Base-by-base conservation (phyloP, 768 basidiomycete species). In the Termitomyces sp. region DNA sequence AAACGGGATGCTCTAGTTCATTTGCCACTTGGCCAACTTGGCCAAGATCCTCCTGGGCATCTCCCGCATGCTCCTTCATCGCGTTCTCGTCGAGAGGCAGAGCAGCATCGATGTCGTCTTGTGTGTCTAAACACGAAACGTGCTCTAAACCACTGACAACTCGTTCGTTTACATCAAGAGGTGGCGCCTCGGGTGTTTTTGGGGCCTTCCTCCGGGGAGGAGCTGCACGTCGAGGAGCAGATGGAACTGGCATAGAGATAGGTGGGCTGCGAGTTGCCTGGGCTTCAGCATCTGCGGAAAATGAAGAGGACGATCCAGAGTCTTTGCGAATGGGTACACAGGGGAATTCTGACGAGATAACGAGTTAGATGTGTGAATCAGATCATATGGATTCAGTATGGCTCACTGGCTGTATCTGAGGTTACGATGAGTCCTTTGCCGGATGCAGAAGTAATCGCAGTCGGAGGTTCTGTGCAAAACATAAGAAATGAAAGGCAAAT, bases 181-280 rank as follows among this genome's bases (percentile, higher is more conserved):
- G 42, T 31, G 64, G 50, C 5, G 65, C 60, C 30, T 62, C 57
- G 8, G 77, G 70, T 11, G 81, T 78, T 67, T 82, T 86, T 47
- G 73, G 73, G 5, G 76, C 65, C 64, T 88, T 87, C 70, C 78
- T 84, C 42, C 90, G 76, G 9, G 91, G 91, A 48, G 88, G 89
- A 3, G 78, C 90, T 26, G 88, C 79, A 5, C 91, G 81, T 44
- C 87, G 83, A 43, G 91, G 90, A 17, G 75, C 85, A 14, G 81
- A 79, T 14, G 90, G 89, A 4, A 89, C 75, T 21, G 90, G 89
- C 85, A 93, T 91, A 0, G 82, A 75, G 5, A 73, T 50, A 26
- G 60, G 59, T 17, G 82, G 81, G 23, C 69, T 71, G 37, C 75
- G 77, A 11, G 74, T 55, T 4, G 71, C 63, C 35, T 70, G 68